Evolutionary conservation across 2,329 filamentous ascomycete species (phyloP).

Genomic region (Paecilomyces formosus): DNA sequence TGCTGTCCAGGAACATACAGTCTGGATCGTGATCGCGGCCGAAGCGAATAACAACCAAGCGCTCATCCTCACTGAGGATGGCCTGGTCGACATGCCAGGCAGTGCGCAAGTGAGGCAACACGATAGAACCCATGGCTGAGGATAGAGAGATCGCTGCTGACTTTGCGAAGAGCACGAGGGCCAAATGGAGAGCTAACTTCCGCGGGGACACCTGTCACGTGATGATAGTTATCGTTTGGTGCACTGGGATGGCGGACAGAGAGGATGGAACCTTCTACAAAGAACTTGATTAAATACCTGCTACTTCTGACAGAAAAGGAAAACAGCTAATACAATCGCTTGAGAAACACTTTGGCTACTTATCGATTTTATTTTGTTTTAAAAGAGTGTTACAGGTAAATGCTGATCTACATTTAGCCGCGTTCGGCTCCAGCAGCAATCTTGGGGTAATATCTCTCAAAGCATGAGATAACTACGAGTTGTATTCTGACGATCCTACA

Average conservation of each 20-base stretch:
- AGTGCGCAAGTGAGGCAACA: constrained; percentile 81
- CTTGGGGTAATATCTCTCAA: no score
- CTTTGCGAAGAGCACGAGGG: background rate
- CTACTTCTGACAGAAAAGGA: no score
- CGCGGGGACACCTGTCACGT: background rate
- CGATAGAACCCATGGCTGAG: constrained; percentile 66
- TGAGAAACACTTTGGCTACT: no score
- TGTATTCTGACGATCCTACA: background rate
- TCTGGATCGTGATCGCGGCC: constrained; percentile 79
- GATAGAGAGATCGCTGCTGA: background rate
- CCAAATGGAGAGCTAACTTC: background rate
- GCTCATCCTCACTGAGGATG: constrained; percentile 83
- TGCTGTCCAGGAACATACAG: constrained; percentile 33
- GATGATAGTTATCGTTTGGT: background rate
- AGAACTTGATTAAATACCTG: no score
- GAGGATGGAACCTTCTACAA: background rate
- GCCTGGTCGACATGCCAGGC: constrained; percentile 99
- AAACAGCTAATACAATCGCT: no score
- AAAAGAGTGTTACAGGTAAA: no score
- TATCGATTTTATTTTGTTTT: no score
- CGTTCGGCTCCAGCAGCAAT: no score
- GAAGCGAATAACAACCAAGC: constrained; percentile 89
- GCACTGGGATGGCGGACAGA: background rate
- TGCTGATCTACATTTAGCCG: no score
- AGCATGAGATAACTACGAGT: background rate